Percentiles rank a stretch among this genome's conserved stretches.
These are phyloP conservation scores for grape (Vitis vinifera) DNA, from an alignment of 164 flowering plant species.

Conservation along the genomic window DNA sequence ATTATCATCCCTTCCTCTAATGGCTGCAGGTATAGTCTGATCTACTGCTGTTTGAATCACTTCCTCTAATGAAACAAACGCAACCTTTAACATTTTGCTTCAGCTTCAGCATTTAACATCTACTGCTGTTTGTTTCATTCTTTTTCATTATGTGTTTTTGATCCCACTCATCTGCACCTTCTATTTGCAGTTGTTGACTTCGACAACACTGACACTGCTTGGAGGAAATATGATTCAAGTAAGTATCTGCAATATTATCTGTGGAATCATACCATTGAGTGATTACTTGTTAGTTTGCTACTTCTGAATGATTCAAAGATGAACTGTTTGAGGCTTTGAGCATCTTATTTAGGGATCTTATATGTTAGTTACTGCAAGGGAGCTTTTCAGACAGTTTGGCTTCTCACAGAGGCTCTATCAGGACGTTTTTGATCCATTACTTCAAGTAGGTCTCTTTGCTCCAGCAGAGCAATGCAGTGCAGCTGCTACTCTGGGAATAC, in stretches of 20 bases:
- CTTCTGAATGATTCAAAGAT: neutral
- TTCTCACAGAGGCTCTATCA: conserved; percentile 58
- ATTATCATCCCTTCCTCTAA: conserved; percentile 52
- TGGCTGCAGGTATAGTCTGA: conserved; percentile 51
- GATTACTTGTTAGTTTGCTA: neutral
- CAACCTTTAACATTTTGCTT: no score
- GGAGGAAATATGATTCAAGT: conserved; percentile 71
- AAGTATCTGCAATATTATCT: conserved; percentile 14
- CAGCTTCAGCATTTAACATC: no score
- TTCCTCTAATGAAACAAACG: no score
- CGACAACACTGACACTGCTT: conserved; percentile 67
- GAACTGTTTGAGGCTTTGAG: conserved; percentile 16
- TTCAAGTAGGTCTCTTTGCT: conserved; percentile 64
- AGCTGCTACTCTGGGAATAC: conserved; percentile 55
- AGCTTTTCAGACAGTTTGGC: conserved; percentile 66
- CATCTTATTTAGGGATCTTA: conserved; percentile 13
- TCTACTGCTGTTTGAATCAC: neutral
- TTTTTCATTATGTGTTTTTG: neutral
- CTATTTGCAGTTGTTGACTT: conserved; percentile 54
- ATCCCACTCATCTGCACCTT: neutral
- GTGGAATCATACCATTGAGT: neutral
- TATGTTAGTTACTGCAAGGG: conserved; percentile 69
- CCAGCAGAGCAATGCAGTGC: conserved; percentile 74
- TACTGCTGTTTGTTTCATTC: neutral
- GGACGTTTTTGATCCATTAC: conserved; percentile 42